phyloP scores from a whole-genome alignment of 2,329 filamentous ascomycete genomes.

The Juglanconis juglandina region DNA sequence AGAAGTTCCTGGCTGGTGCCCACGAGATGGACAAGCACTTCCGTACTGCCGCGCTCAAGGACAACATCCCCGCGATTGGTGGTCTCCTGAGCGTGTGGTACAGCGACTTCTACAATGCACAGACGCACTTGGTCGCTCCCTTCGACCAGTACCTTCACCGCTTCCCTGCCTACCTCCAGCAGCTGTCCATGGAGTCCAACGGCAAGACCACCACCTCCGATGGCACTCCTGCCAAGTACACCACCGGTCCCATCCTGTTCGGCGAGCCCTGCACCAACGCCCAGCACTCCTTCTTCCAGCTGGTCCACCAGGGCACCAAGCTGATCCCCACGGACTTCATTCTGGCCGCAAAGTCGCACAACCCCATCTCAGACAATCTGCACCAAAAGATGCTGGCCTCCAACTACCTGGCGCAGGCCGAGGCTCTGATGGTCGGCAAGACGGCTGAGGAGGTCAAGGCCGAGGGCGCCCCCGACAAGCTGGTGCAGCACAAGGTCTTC shows the following conservation, averaged over 20 bases:
- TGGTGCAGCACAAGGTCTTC: slow-evolving; percentile 99
- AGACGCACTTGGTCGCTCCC: slow-evolving; percentile 96
- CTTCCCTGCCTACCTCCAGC: slow-evolving; percentile 98
- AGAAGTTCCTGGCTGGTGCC: slow-evolving; percentile 89
- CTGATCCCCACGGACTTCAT: slow-evolving; percentile 98
- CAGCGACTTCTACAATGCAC: slow-evolving; percentile 96
- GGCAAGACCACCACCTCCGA: slow-evolving; percentile 95
- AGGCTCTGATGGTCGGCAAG: slow-evolving; percentile 89
- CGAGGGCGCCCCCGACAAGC: slow-evolving; percentile 67
- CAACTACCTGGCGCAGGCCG: slow-evolving; percentile 87
- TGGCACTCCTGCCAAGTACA: slow-evolving; percentile 90
- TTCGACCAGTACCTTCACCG: slow-evolving; percentile 99
- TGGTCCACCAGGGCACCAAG: slow-evolving; percentile 98
- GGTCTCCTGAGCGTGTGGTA: slow-evolving; percentile 98
- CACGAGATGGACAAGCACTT: slow-evolving; percentile 99
- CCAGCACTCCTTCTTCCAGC: slow-evolving; percentile 99
- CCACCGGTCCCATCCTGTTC: slow-evolving; percentile 89
- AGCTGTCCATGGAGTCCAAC: slow-evolving; percentile 99
- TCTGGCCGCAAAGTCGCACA: slow-evolving; percentile 92
- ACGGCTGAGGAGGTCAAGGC: slow-evolving; percentile 74
- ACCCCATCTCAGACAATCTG: slow-evolving; percentile 85
- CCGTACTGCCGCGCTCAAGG: slow-evolving; percentile 79
- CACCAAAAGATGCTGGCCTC: slow-evolving; percentile 96
- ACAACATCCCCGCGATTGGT: slow-evolving; percentile 92
- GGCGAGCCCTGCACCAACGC: slow-evolving; percentile 98